Evolutionary conservation across 1,284 basidiomycete genomes (phyloP), one percentile per base, ranked within the genome.

Genomic region (Fomitiporia mediterranea): DNA sequence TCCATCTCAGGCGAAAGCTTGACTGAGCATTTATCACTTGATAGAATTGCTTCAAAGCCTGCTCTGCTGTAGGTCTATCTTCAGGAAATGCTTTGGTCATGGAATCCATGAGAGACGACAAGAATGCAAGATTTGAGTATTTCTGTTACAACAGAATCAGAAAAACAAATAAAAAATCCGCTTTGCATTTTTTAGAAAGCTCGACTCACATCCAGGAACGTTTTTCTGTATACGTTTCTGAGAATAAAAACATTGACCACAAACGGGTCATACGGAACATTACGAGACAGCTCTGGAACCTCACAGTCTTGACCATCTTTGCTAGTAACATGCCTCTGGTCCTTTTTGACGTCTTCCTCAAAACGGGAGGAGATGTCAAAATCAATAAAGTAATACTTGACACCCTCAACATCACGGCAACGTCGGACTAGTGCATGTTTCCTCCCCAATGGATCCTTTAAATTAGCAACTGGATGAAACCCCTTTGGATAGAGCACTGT

Each of bases 371-470:
- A 66, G 1, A 70, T 58, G 0, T 65, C 66, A 28, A 68, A 70
- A 53, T 69, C 68, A 35, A 66, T 67, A 53, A 67, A 66, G 55
- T 61, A 68, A 57, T 69, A 70, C 15, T 55, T 59, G 3, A 68
- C 60, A 1, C 54, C 48, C 15, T 49, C 37, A 2, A 43, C 51
- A 13, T 61, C 58, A 1, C 53, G 51, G n/a, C 62, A 42, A 0
- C 60, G 57, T 0, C 55, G 46, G 1, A 37, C 23, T 38, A 25
- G 21, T 2, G 53, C 53, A n/a, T 37, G 21, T 17, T 15, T 32
- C 23, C 23, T 43, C 13, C 28, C 43, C 13, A 9, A 11, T 11
- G 30, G 32, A 13, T 34, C 32, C 32, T 6, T 34, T 34, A 34
- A 6, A 6, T 34, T 34, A 6, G 32, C 32, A 34, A 34, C 32